Evolutionary conservation across 2,329 filamentous ascomycete species (phyloP).

Genomic region (Diaporthe citri): DNA sequence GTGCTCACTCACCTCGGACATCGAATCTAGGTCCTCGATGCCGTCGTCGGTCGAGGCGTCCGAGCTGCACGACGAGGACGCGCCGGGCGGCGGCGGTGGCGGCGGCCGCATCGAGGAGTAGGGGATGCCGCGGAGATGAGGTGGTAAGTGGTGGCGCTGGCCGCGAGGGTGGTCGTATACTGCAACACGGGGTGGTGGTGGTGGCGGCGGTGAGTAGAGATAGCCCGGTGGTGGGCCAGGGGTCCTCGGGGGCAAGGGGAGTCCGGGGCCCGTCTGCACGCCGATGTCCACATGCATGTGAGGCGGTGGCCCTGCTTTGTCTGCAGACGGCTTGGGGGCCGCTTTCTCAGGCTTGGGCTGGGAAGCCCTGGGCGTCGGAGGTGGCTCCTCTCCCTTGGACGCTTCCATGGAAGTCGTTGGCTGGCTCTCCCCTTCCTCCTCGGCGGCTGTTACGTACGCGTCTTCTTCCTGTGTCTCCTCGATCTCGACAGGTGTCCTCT

Average conservation of each 20-base stretch:
- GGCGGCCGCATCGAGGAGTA: background rate
- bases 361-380: constrained; percentile 23
- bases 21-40: constrained; percentile 42
- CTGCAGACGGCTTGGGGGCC: background rate
- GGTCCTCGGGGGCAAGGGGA: background rate
- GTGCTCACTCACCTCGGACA: constrained; percentile 48
- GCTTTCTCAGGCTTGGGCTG: background rate
- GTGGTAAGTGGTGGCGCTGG: constrained; percentile 13
- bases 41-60: constrained; percentile 39
- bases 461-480: constrained; percentile 37
- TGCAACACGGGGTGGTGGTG: constrained; percentile 25
- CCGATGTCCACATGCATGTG: constrained; percentile 30
- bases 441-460: constrained; percentile 32
- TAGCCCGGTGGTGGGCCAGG: constrained; percentile 7
- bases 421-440: constrained; percentile 16
- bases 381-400: background rate
- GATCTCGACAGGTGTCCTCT: background rate
- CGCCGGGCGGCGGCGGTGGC: background rate
- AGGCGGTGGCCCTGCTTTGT: background rate
- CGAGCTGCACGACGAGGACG: background rate
- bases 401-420: constrained; percentile 21
- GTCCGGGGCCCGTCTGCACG: constrained; percentile 38
- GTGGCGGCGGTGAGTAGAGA: constrained; percentile 16
- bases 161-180: constrained; percentile 28
- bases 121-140: constrained; percentile 12